phyloP scores from a whole-genome alignment of 2,329 filamentous ascomycete species.

The Knufia petricola region DNA sequence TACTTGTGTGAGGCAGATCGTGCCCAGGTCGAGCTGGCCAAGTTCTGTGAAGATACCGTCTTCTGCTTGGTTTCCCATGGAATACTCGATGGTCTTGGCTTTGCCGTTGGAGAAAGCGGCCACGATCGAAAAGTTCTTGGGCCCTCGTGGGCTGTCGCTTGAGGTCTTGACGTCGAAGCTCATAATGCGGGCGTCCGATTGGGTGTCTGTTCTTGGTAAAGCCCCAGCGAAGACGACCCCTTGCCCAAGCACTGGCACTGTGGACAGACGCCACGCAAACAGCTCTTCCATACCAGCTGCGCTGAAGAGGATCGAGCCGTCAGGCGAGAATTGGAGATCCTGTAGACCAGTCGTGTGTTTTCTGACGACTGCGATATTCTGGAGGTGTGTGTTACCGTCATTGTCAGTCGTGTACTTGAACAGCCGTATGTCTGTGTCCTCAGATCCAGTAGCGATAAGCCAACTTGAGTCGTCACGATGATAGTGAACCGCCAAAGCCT shows the following conservation, averaged over 20 bases:
- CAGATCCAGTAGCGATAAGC: conserved; percentile 57
- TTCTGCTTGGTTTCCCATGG: neutral
- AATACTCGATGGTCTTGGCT: conserved; percentile 48
- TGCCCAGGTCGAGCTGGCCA: conserved; percentile 44
- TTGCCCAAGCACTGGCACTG: conserved; percentile 44
- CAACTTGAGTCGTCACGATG: conserved; percentile 9
- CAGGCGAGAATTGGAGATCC: conserved; percentile 61
- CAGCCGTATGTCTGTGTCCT: conserved; percentile 67
- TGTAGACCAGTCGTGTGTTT: conserved; percentile 79
- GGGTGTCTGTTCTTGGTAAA: conserved; percentile 39
- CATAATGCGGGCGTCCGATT: conserved; percentile 67
- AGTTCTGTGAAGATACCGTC: neutral
- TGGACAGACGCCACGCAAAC: conserved; percentile 64
- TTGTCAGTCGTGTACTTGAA: conserved; percentile 29
- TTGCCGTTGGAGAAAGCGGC: conserved; percentile 79
- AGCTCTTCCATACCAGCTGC: conserved; percentile 84
- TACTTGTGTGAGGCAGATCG: conserved; percentile 57
- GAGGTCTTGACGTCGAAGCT: conserved; percentile 51
- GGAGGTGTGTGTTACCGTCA: neutral
- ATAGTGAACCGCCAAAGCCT: conserved; percentile 45
- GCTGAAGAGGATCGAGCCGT: conserved; percentile 65
- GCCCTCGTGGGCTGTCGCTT: conserved; percentile 21
- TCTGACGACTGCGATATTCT: conserved; percentile 45
- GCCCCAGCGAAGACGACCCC: conserved; percentile 44
- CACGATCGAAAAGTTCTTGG: conserved; percentile 48